Evolutionary conservation across 2,329 filamentous ascomycete genomes (phyloP), one percentile per base, ranked within the genome.

Genomic region (Aspergillus terreus): DNA sequence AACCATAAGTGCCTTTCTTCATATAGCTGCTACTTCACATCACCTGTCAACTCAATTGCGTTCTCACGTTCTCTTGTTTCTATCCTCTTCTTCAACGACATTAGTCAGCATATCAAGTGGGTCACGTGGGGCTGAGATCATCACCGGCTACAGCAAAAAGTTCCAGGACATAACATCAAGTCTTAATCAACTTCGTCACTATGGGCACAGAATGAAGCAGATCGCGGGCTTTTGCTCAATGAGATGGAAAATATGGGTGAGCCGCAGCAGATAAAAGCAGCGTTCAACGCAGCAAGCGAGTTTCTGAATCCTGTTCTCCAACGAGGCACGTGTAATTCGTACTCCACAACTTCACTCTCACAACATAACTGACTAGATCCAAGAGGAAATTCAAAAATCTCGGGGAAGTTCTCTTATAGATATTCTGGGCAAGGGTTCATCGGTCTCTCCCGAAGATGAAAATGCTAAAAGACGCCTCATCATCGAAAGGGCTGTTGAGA

Each of bases 271-370:
- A 41, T 68, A 27, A 62, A 54, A 47, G 58, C 61, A 50, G 68
- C 66, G 7, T 73, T 75, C 49, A 59, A 64, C 42, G 60, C 63
- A 27, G 68, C 70, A 30, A 60, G 61, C 49, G 57, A 59, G 19
- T 74, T 74, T 54, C 56, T 75, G 41, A 62, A 57, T 48, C 70
- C 72, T 27, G 69, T 73, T 38, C 62, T 74, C 52, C 63, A 70
- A 57, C 63, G 67, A 74, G 72, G 72, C 67, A 73, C 57, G 71
- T 57, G 55, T 51, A 55, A 57, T 44, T 59, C 50, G 58, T 50
- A 46, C 21, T 51, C 15, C 43, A 35, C 23, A 11, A 43, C 47
- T 15, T 55, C 44, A 33, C 30, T 40, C 9, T 35, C 19, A 50
- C 50, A 17, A 43, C 40, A 55, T 55, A 63, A 63, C 70, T 73